A percentile compares a stretch with the other conserved stretches of the same genome.
phyloP scores from a whole-genome alignment of 768 basidiomycete genomes.

The Clitopilus passeckerianus region DNA sequence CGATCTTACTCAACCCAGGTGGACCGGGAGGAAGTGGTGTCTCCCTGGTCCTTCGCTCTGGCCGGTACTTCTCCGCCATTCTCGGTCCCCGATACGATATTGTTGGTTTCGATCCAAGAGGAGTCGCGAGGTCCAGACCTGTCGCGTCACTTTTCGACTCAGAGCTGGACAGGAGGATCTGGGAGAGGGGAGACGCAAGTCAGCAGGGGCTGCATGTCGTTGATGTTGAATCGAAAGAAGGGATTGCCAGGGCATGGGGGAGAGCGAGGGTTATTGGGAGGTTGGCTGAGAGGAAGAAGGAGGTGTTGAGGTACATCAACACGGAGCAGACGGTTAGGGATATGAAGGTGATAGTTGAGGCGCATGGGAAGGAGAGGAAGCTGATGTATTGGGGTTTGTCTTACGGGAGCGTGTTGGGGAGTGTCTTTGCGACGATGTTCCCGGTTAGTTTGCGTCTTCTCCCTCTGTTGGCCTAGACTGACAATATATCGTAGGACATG shows the following conservation, averaged over 20 bases:
- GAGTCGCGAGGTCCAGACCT: constrained; percentile 30
- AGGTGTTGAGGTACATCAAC: constrained; percentile 22
- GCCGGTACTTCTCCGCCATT: constrained; percentile 19
- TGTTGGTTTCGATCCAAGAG: constrained; percentile 38
- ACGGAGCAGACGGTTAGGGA: constrained; percentile 33
- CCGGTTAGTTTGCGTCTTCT: neutral
- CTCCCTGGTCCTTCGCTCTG: constrained; percentile 15
- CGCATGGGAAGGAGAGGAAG: constrained; percentile 18
- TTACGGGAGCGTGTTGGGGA: constrained; percentile 5
- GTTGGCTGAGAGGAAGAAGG: constrained; percentile 22
- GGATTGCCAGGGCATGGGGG: constrained; percentile 24
- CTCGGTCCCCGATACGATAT: constrained; percentile 40
- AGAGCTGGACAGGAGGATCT: constrained; percentile 24
- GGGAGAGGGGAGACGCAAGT: constrained; percentile 3
- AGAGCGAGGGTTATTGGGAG: constrained; percentile 24
- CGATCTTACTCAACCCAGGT: constrained; percentile 41
- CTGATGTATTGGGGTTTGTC: constrained; percentile 23
- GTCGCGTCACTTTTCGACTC: constrained; percentile 28
- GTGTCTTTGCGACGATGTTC: neutral
- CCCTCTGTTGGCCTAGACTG: too few relatives aligned
- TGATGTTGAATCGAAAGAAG: constrained; percentile 16
- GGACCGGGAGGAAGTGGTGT: constrained; percentile 44
- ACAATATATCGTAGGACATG: too few relatives aligned
- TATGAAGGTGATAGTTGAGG: constrained; percentile 29
- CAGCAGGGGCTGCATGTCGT: constrained; percentile 6